Evolutionary conservation across 495 filamentous ascomycete species (phyloP).

Genomic region (Staphylotrichum longicolle): DNA sequence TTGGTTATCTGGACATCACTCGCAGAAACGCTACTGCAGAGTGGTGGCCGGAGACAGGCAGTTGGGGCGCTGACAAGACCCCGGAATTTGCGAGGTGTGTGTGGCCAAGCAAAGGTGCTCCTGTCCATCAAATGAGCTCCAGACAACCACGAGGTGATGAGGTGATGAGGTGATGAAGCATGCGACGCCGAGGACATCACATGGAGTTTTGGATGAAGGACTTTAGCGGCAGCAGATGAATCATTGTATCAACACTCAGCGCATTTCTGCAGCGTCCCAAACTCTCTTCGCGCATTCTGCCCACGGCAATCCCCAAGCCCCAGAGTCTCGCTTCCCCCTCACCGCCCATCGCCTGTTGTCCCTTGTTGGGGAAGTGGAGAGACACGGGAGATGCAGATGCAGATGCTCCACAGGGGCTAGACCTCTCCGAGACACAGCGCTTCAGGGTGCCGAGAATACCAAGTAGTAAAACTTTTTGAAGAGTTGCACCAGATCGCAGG

Average conservation of each 20-base stretch:
- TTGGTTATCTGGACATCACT: neutral
- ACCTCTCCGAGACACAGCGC: neutral
- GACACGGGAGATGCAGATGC: neutral
- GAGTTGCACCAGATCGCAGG: too few relatives aligned
- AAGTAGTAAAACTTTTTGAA: too few relatives aligned
- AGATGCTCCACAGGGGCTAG: slow-evolving; percentile 7
- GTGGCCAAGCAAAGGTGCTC: neutral
- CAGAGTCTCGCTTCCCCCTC: neutral
- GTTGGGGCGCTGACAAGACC: too few relatives aligned
- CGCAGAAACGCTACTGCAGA: neutral
- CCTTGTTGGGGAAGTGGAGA: slow-evolving; percentile 2
- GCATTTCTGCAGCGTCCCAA: too few relatives aligned
- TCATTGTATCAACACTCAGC: too few relatives aligned
- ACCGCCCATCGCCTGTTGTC: slow-evolving; percentile 9
- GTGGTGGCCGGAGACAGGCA: neutral
- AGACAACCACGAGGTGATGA: too few relatives aligned
- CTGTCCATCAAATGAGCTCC: too few relatives aligned
- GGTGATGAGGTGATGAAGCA: too few relatives aligned
- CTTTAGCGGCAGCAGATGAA: too few relatives aligned
- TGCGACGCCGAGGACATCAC: too few relatives aligned
- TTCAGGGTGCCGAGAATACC: neutral
- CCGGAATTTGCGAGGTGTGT: neutral
- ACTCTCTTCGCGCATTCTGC: too few relatives aligned
- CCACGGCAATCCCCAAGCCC: neutral
- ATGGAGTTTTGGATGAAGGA: too few relatives aligned